Evolutionary conservation across 1,139 yeast genomes (phyloP), one percentile per base, ranked within the genome.

Genomic region (Lodderomyces theae): DNA sequence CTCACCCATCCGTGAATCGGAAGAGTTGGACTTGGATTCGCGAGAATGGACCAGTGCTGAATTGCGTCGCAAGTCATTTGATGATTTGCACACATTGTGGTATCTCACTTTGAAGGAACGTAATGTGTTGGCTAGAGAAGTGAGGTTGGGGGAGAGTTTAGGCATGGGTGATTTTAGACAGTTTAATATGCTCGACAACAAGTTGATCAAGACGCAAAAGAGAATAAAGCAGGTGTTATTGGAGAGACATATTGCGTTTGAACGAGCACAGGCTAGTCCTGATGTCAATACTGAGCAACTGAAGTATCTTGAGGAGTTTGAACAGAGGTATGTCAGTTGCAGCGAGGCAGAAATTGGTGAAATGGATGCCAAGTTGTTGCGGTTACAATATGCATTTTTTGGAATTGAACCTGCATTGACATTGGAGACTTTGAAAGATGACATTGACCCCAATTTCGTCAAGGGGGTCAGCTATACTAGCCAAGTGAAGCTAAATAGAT

Each of bases 31-130:
- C 43, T 61, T 69, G 23, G 56, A 54, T 24, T 87, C 95, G 11
- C 76, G 96, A 51, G 70, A 94, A 9, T 94, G 98, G 99, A 68
- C 83, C 7, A 75, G 88, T 44, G 83, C 89, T 10, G 97, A 92
- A 58, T 76, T 92, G 51, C 82, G 99, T 62, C 77, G 94, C 47
- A 94, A 92, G 61, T 80, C 89, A 12, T 94, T 89, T 56, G 95
- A 89, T 33, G 98, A 92, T 60, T 69, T 92, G 54, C 98, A 94
- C 63, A 77, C 80, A 37, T 72, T 92, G 53, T 92, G 98, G 97
- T 90, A 88, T 60, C 72, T 84, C 37, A 80, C 90, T 50, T 67
- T 92, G 50, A 86, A 81, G 57, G 96, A 92, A 61, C 72, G 95
- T 51, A 94, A 92, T 62, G 68, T 80, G 30, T 62, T 92, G 44